A percentile compares a stretch with the other conserved stretches of the same genome.
Evolutionary conservation across 2,329 filamentous ascomycete species (phyloP).

Genomic region (Colletotrichum spaethianum): DNA sequence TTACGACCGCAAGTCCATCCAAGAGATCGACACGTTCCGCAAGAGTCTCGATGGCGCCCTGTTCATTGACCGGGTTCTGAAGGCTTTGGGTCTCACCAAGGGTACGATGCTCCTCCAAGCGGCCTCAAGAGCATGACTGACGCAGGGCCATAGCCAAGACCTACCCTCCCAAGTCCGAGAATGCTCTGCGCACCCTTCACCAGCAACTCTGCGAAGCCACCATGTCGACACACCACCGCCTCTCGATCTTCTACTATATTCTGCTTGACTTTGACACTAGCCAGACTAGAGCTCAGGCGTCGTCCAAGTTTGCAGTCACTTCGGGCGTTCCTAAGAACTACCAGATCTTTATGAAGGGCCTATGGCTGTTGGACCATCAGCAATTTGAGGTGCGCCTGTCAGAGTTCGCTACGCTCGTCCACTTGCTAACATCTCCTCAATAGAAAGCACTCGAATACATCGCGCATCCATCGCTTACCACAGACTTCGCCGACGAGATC

Average conservation of each 20-base stretch:
- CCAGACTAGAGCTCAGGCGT: conserved; percentile 64
- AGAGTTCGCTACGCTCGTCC: too few relatives aligned
- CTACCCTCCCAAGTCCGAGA: conserved; percentile 82
- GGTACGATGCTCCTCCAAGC: conserved; percentile 60
- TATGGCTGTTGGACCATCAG: conserved; percentile 84
- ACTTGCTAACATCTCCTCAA: neutral
- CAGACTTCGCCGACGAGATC: conserved; percentile 89
- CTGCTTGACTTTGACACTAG: conserved; percentile 79
- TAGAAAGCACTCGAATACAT: conserved; percentile 81
- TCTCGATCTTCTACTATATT: conserved; percentile 87
- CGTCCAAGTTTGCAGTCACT: conserved; percentile 70
- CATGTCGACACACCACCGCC: conserved; percentile 82
- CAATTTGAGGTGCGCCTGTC: conserved; percentile 71
- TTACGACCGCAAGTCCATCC: conserved; percentile 73
- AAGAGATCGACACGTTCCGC: conserved; percentile 76
- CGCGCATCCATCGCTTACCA: conserved; percentile 82
- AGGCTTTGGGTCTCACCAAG: conserved; percentile 77
- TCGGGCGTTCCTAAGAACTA: conserved; percentile 82
- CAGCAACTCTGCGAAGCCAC: conserved; percentile 75
- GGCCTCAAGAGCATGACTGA: neutral
- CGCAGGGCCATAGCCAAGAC: conserved; percentile 62
- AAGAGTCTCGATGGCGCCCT: conserved; percentile 78
- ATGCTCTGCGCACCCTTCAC: conserved; percentile 78
- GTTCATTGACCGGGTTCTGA: conserved; percentile 85
- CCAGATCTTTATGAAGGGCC: conserved; percentile 83